Percentiles rank a stretch among this genome's conserved stretches.
phyloP scores from a whole-genome alignment of 257 asterid species.

The Ehretia macrophylla region DNA sequence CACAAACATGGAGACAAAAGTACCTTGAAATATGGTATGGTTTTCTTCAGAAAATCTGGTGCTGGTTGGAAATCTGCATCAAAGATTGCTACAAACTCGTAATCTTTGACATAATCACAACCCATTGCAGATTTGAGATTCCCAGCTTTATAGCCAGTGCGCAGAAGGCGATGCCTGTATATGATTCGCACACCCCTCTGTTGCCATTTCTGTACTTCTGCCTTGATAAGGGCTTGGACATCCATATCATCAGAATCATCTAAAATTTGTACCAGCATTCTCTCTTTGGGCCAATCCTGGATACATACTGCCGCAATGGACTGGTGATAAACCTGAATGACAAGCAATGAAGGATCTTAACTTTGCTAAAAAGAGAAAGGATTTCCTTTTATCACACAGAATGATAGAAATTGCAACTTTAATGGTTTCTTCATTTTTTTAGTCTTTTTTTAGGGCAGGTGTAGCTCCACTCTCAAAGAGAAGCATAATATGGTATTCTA shows the following conservation, averaged over 20 bases:
- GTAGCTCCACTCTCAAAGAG: no score
- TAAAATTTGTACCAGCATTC: conserved; percentile 81
- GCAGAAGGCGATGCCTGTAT: conserved; percentile 73
- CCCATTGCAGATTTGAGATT: conserved; percentile 86
- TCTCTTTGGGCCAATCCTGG: conserved; percentile 93
- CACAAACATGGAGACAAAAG: conserved; percentile 17
- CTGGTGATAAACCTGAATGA: conserved; percentile 82
- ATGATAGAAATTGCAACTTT: no score
- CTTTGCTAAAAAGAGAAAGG: neutral
- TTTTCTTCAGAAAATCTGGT: conserved; percentile 81
- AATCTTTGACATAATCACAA: conserved; percentile 76
- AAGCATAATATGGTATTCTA: no score
- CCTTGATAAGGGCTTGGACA: conserved; percentile 67
- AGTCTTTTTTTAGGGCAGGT: no score
- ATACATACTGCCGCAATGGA: conserved; percentile 78
- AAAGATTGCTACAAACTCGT: conserved; percentile 85
- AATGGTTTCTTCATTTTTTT: no score
- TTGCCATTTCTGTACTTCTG: conserved; percentile 90
- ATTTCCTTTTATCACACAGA: neutral
- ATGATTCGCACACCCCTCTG: conserved; percentile 67
- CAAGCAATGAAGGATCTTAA: conserved; percentile 16
- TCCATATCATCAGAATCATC: conserved; percentile 88
- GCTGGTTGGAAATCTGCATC: conserved; percentile 98
- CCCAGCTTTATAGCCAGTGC: conserved; percentile 95
- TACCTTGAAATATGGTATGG: conserved; percentile 88